Evolutionary conservation across 257 asterid genomes (phyloP).

Genomic region (Nicotiana tabacum): DNA sequence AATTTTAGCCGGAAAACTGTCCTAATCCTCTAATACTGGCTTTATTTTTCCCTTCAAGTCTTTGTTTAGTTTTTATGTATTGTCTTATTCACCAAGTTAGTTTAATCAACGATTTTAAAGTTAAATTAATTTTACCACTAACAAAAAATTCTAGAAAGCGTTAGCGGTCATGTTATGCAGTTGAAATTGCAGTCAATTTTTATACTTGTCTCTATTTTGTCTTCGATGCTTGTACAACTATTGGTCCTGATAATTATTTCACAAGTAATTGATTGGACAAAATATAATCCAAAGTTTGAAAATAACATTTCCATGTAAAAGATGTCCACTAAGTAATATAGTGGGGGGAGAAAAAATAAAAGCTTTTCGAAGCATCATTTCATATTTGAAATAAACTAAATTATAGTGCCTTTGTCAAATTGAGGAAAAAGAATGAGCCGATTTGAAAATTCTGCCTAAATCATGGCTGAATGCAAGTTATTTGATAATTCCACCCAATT

Average conservation of each 20-base stretch:
- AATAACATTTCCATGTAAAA: neutral
- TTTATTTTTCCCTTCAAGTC: no score
- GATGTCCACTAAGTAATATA: neutral
- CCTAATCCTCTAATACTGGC: no score
- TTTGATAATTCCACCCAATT: neutral
- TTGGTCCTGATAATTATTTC: neutral
- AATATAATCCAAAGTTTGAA: neutral
- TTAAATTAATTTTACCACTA: neutral
- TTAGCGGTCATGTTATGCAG: neutral
- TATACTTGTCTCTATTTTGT: neutral
- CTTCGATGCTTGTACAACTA: neutral
- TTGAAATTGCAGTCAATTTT: neutral
- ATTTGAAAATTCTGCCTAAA: neutral
- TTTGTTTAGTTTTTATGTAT: no score
- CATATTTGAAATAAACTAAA: neutral
- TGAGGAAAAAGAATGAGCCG: neutral
- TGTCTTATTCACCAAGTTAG: no score
- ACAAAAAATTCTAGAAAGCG: neutral
- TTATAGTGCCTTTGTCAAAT: neutral
- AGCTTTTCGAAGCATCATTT: neutral
- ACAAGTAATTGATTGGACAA: neutral
- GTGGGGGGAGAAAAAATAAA: neutral
- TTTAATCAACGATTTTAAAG: neutral
- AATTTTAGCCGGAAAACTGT: no score
- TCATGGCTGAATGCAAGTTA: neutral